These are phyloP conservation scores for Phtheirospermum japonicum DNA, from an alignment of 257 asterid genomes.

Conservation along the genomic window DNA sequence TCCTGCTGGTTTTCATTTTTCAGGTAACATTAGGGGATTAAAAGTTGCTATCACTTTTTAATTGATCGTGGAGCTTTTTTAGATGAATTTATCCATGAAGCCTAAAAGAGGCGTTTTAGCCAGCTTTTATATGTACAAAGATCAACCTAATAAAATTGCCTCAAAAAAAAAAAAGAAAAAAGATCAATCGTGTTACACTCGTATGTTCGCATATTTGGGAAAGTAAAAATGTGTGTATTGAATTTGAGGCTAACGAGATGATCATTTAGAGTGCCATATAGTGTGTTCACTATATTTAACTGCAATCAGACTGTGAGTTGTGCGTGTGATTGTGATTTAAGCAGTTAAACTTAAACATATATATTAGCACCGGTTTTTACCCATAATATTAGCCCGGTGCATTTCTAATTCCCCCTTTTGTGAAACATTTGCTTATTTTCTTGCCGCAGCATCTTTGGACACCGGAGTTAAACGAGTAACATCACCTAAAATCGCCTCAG, in stretches of 20 bases:
- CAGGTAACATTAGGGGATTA: slow-evolving; percentile 10
- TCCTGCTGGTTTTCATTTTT: background rate
- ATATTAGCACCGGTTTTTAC: too few relatives aligned
- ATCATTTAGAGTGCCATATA: background rate
- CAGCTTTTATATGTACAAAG: too few relatives aligned
- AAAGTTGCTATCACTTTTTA: background rate
- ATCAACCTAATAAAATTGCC: background rate
- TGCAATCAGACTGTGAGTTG: background rate
- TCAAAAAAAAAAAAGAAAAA: too few relatives aligned
- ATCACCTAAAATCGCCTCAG: slow-evolving; percentile 30
- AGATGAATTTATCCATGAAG: background rate
- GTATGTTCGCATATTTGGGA: background rate
- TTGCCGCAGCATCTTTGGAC: slow-evolving; percentile 45
- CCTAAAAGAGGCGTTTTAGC: background rate
- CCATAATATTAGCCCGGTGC: too few relatives aligned
- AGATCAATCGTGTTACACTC: background rate
- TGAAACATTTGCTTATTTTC: slow-evolving; percentile 13
- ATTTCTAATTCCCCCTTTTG: background rate
- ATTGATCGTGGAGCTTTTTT: slow-evolving; percentile 12
- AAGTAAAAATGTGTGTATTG: background rate
- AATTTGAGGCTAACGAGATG: background rate
- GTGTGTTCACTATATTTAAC: background rate
- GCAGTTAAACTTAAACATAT: too few relatives aligned
- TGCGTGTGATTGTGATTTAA: background rate
- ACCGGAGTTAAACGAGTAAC: slow-evolving; percentile 27